phyloP scores from a whole-genome alignment of 2,329 filamentous ascomycete genomes.

The Lomentospora prolificans region DNA sequence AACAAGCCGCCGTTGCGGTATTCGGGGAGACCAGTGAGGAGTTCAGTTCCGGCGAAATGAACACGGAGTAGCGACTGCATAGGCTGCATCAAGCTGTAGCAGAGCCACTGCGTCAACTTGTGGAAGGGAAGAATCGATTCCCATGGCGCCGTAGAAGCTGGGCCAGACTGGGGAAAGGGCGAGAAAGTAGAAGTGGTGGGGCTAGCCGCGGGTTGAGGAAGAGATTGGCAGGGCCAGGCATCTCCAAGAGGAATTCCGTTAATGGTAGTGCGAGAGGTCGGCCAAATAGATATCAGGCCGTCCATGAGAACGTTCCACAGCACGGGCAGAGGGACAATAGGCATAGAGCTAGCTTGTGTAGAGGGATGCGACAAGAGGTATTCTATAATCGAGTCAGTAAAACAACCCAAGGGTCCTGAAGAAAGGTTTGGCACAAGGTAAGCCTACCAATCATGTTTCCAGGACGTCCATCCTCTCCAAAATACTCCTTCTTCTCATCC shows the following conservation, averaged over 20 bases:
- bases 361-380: slow-evolving; percentile 87
- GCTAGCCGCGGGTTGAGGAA: slow-evolving; percentile 46
- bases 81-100: slow-evolving; percentile 86
- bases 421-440: neutral
- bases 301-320: slow-evolving; percentile 89
- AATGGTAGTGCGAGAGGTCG: slow-evolving; percentile 72
- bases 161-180: slow-evolving; percentile 35
- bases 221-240: slow-evolving; percentile 80
- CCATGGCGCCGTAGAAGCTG: slow-evolving; percentile 49
- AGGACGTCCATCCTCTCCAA: slow-evolving; percentile 73
- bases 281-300: slow-evolving; percentile 81
- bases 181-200: slow-evolving; percentile 41
- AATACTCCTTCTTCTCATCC: slow-evolving; percentile 66
- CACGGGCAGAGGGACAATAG: slow-evolving; percentile 77
- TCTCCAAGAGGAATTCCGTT: slow-evolving; percentile 84
- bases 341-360: slow-evolving; percentile 78
- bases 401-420: neutral
- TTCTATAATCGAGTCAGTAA: slow-evolving; percentile 43
- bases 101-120: slow-evolving; percentile 90
- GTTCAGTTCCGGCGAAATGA: slow-evolving; percentile 69
- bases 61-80: slow-evolving; percentile 75
- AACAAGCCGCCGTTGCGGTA: slow-evolving; percentile 88
- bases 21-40: slow-evolving; percentile 81
- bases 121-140: slow-evolving; percentile 83
- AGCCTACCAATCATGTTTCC: slow-evolving; percentile 84